These are phyloP conservation scores for Fusarium proliferatum DNA, from an alignment of 2,329 filamentous ascomycete species.

Conservation along the genomic window DNA sequence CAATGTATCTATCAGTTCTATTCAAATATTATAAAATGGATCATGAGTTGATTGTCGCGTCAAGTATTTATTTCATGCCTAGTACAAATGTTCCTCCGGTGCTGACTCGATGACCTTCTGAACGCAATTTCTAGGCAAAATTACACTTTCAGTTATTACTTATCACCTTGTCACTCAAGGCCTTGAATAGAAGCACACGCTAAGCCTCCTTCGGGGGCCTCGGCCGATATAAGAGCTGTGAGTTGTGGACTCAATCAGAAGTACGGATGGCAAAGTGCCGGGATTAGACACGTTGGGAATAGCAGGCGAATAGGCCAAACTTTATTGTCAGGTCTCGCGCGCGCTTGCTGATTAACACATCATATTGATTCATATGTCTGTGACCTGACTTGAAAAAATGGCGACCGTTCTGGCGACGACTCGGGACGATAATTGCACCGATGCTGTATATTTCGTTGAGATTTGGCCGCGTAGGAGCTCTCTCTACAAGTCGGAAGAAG, in stretches of 20 bases:
- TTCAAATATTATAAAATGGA: accelerated
- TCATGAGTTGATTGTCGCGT: accelerated
- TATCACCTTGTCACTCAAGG: neutral
- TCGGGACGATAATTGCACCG: neutral
- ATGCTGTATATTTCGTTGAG: neutral
- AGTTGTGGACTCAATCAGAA: neutral
- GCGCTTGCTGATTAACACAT: neutral
- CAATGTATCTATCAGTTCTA: accelerated
- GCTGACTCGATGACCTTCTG: neutral
- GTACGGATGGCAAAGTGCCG: neutral
- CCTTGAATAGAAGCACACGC: neutral
- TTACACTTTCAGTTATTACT: accelerated
- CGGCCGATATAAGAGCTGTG: neutral
- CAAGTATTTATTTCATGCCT: accelerated
- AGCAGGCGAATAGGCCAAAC: neutral
- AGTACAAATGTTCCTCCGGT: neutral
- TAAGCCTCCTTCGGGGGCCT: neutral
- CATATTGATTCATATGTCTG: neutral
- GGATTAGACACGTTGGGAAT: neutral
- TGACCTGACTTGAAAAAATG: accelerated
- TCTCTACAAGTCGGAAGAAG: accelerated
- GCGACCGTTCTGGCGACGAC: accelerated
- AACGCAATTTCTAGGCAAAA: accelerated
- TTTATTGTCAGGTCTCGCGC: neutral
- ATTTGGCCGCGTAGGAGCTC: neutral